Percentiles rank a stretch among this genome's conserved stretches.
Evolutionary conservation across 2,329 filamentous ascomycete species (phyloP).

Genomic region (Fusarium ambrosium): DNA sequence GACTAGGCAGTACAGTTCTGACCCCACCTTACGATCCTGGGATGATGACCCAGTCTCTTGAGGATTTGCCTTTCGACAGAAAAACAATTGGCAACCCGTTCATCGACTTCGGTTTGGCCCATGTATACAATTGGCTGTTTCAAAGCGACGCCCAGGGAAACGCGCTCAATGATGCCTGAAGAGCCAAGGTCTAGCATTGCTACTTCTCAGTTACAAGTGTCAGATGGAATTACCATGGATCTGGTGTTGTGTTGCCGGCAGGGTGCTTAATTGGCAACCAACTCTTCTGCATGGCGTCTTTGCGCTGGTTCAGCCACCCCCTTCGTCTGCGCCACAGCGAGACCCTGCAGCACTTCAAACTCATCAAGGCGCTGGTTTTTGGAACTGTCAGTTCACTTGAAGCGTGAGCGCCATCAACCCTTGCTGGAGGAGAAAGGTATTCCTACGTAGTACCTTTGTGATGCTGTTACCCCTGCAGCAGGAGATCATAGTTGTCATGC

Average conservation of each 20-base stretch:
- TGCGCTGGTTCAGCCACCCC: not conserved
- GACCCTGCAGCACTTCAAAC: conserved; percentile 1
- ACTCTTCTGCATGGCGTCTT: not conserved
- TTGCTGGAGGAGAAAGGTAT: not conserved
- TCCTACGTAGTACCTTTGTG: not conserved
- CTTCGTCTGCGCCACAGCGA: not conserved
- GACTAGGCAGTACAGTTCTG: no score
- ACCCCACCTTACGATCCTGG: not conserved
- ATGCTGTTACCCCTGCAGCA: not conserved
- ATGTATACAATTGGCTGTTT: not conserved
- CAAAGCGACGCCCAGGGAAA: not conserved
- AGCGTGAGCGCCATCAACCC: not conserved
- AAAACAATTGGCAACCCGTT: not conserved
- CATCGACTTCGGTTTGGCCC: not conserved
- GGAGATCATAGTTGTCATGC: not conserved
- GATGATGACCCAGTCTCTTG: not conserved
- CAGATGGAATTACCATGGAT: not conserved
- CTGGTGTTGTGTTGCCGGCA: not conserved
- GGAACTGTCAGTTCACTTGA: not conserved
- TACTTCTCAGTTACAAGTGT: not conserved
- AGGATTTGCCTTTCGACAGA: not conserved
- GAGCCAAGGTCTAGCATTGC: not conserved
- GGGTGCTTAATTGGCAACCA: not conserved
- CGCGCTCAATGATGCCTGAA: not conserved
- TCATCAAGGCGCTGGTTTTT: not conserved